phyloP scores from a whole-genome alignment of 164 flowering plant genomes.

The Vitis amurensis region DNA sequence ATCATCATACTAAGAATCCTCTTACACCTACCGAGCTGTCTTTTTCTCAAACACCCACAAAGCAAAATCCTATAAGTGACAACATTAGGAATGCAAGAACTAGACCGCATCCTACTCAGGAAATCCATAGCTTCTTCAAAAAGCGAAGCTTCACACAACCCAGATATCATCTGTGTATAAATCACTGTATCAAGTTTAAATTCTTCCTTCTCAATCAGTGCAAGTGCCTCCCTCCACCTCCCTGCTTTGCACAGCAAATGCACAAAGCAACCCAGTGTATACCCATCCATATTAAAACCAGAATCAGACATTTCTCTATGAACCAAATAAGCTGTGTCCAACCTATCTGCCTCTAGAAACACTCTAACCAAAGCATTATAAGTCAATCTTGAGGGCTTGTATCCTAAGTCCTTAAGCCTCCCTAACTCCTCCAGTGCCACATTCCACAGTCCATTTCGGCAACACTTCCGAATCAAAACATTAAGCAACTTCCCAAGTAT shows the following conservation, averaged over 20 bases:
- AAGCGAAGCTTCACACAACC: constrained; percentile 89
- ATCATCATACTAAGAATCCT: constrained; percentile 87
- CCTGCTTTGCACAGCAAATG: constrained; percentile 69
- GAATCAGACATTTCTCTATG: constrained; percentile 63
- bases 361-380: constrained; percentile 78
- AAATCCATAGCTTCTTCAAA: constrained; percentile 90
- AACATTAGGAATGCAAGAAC: constrained; percentile 78
- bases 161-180: constrained; percentile 80
- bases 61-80: constrained; percentile 75
- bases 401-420: constrained; percentile 84
- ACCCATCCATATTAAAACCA: constrained; percentile 59
- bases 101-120: constrained; percentile 67
- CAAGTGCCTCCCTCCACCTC: constrained; percentile 74
- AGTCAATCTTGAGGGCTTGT: constrained; percentile 58
- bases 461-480: constrained; percentile 64
- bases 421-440: constrained; percentile 87
- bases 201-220: constrained; percentile 70
- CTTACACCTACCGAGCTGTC: constrained; percentile 79
- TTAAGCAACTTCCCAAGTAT: constrained; percentile 72
- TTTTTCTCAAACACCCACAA: constrained; percentile 60
- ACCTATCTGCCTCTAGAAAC: constrained; percentile 57
- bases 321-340: constrained; percentile 66
- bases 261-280: constrained; percentile 57
- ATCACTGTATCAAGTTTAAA: constrained; percentile 59
- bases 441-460: constrained; percentile 74